Evolutionary conservation across 441 rosid genomes (phyloP).

Genomic region (Geranium incanum): DNA sequence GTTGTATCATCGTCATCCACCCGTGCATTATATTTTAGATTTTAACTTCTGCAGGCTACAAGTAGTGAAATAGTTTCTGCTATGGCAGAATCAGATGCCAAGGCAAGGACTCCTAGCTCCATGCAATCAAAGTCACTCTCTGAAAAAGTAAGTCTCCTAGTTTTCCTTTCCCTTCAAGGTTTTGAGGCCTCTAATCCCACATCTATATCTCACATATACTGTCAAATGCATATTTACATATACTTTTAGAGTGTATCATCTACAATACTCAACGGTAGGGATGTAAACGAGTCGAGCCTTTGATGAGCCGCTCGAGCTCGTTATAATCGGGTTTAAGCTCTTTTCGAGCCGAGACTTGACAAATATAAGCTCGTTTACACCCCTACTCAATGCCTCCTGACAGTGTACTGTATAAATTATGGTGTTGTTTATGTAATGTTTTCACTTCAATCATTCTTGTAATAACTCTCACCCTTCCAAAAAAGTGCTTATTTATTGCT

Average conservation of each 20-base stretch:
- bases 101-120: constrained; percentile 29
- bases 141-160: constrained; percentile 29
- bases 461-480: too few species aligned
- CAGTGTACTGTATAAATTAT: background rate
- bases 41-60: constrained; percentile 38
- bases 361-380: too few species aligned
- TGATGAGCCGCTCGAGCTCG: too few species aligned
- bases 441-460: too few species aligned
- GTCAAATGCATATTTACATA: background rate
- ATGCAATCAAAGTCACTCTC: constrained; percentile 22
- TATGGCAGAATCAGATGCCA: constrained; percentile 88
- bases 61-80: constrained; percentile 86
- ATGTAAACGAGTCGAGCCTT: too few species aligned
- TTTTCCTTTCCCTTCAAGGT: background rate
- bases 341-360: too few species aligned
- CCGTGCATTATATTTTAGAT: background rate
- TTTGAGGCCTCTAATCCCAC: background rate
- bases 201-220: background rate
- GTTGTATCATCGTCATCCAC: constrained; percentile 4
- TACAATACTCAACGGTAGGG: background rate
- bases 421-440: background rate
- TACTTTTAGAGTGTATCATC: background rate
- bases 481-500: too few species aligned
- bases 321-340: too few species aligned
- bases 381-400: background rate